Evolutionary conservation across 1,284 basidiomycete genomes (phyloP).

Genomic region (Ustilago xerochloae): DNA sequence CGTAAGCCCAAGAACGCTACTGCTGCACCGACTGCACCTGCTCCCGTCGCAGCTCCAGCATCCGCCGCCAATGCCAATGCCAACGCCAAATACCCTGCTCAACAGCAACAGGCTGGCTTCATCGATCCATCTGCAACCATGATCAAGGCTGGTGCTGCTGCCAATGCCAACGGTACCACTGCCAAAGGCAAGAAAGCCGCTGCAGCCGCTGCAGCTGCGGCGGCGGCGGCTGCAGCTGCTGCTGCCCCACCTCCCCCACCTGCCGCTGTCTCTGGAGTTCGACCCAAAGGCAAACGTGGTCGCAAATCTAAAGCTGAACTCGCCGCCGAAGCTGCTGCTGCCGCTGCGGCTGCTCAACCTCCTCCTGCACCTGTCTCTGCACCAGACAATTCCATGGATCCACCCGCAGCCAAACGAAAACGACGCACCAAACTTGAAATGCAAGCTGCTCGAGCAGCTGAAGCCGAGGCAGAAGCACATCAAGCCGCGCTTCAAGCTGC

Average conservation of each 20-base stretch:
- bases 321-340: slow-evolving; percentile 38
- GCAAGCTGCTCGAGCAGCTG: slow-evolving; percentile 28
- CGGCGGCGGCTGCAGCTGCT: slow-evolving; percentile 6
- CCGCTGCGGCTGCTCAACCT: slow-evolving; percentile 18
- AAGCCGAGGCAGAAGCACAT: slow-evolving; percentile 23
- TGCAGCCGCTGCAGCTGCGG: slow-evolving; percentile 16
- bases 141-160: slow-evolving; percentile 22
- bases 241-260: slow-evolving; percentile 6
- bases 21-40: slow-evolving; percentile 5
- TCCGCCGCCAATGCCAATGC: slow-evolving; percentile 10
- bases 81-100: slow-evolving; percentile 11
- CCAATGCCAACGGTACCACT: slow-evolving; percentile 30
- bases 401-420: slow-evolving; percentile 34
- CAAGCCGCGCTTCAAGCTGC: slow-evolving; percentile 34
- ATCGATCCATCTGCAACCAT: slow-evolving; percentile 41
- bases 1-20: slow-evolving; percentile 38
- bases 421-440: slow-evolving; percentile 40
- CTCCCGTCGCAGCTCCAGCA: slow-evolving; percentile 1
- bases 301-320: slow-evolving; percentile 43
- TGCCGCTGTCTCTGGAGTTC: slow-evolving; percentile 9
- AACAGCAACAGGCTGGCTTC: slow-evolving; percentile 29
- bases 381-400: slow-evolving; percentile 23
- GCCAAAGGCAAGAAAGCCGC: slow-evolving; percentile 40
- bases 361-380: neutral
- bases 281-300: slow-evolving; percentile 41